Conservation (phyloP, 1,284 basidiomycete genomes). For the Sphaerobolus stellatus region DNA sequence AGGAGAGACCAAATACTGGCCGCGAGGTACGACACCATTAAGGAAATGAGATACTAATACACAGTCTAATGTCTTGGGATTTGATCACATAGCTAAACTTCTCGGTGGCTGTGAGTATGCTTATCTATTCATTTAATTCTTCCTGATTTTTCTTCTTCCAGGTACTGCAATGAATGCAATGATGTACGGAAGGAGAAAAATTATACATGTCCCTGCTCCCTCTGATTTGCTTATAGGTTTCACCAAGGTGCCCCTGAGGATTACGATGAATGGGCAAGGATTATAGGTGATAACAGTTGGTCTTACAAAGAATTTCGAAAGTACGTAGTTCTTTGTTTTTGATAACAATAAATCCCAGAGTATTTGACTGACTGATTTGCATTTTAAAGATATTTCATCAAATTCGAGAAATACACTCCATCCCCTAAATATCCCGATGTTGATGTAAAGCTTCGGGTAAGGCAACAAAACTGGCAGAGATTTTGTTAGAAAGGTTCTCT, state of each 20-base stretch:
- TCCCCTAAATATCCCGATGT: conserved; percentile 47
- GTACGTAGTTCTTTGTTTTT: conserved; percentile 28
- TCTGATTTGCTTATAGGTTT: conserved; percentile 45
- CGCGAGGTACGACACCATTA: conserved; percentile 48
- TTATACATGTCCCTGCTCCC: conserved; percentile 9
- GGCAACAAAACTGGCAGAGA: background rate
- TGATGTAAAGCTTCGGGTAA: conserved; percentile 35
- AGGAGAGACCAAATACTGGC: conserved; percentile 53
- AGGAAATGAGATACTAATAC: background rate
- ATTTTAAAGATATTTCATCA: conserved; percentile 10
- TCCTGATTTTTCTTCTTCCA: conserved; percentile 23
- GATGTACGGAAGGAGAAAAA: conserved; percentile 41
- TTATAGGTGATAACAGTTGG: conserved; percentile 55
- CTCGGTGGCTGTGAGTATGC: conserved; percentile 62
- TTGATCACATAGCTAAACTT: conserved; percentile 49
- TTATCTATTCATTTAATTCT: background rate
- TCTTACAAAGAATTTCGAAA: conserved; percentile 53
- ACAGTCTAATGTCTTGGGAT: background rate
- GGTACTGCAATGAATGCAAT: conserved; percentile 67
- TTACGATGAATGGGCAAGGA: conserved; percentile 63
- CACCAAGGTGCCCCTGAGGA: conserved; percentile 68
- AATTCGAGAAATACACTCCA: conserved; percentile 38
- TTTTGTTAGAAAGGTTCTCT: background rate
- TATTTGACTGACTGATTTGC: background rate
- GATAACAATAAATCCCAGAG: conserved; percentile 3